A percentile compares a stretch with the other conserved stretches of the same genome.
Conservation (phyloP, 176 grass and related monocot species). For the Elymus sibiricus region DNA sequence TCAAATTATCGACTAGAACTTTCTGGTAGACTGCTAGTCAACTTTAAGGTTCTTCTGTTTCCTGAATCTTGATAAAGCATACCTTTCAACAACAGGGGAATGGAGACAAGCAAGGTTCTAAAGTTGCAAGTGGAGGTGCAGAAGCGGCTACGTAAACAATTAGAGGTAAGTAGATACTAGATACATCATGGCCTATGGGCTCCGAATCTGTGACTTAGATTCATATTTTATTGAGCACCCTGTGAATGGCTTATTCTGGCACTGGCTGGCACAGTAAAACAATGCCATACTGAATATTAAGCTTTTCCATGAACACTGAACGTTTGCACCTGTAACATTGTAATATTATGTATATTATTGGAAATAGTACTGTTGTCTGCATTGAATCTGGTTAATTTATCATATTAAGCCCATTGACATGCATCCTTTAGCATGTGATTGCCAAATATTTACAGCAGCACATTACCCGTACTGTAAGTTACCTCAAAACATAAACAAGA, state of each 20-base stretch:
- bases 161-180: slow-evolving; percentile 43
- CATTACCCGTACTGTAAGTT: background rate
- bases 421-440: background rate
- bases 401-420: too few relatives aligned
- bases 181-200: background rate
- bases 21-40: background rate
- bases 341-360: background rate
- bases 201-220: background rate
- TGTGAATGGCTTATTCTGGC: background rate
- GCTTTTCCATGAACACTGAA: background rate
- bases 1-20: background rate
- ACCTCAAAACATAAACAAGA: background rate
- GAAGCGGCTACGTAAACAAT: slow-evolving; percentile 58
- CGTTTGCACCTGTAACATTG: background rate
- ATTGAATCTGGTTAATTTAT: background rate
- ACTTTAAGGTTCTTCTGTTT: background rate
- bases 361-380: background rate
- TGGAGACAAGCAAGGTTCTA: slow-evolving; percentile 47
- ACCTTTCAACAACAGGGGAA: slow-evolving; percentile 30
- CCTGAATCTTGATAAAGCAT: background rate
- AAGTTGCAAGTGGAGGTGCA: slow-evolving; percentile 79
- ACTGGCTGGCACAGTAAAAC: background rate
- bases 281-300: background rate
- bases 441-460: background rate
- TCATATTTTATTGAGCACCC: background rate